Percentiles rank a stretch among this genome's conserved stretches.
phyloP scores from a whole-genome alignment of 129 eudicot genomes.

The Erigeron canadensis region DNA sequence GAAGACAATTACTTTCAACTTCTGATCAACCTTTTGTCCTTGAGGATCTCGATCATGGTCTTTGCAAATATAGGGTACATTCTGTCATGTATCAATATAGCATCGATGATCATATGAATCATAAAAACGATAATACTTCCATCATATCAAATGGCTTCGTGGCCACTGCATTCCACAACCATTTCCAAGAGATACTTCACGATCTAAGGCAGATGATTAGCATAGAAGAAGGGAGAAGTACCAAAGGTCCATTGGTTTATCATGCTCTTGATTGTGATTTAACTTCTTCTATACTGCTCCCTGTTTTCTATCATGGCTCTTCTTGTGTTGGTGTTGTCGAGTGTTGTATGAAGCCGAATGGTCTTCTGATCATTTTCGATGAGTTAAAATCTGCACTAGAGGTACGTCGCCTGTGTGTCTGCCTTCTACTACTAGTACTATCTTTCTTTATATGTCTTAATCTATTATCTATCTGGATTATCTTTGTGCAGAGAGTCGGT shows the following conservation, averaged over 20 bases:
- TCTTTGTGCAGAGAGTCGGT: constrained; percentile 6
- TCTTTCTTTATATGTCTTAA: too few species aligned
- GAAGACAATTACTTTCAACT: constrained; percentile 19
- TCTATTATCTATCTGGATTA: too few species aligned
- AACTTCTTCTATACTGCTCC: not conserved
- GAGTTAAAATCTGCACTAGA: not conserved
- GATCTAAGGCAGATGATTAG: too few species aligned
- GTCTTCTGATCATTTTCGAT: not conserved
- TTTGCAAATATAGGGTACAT: not conserved
- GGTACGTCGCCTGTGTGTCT: not conserved
- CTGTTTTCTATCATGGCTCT: constrained; percentile 4
- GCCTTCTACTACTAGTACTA: too few species aligned
- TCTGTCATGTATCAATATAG: not conserved
- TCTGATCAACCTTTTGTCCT: constrained; percentile 23
- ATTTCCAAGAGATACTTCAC: not conserved
- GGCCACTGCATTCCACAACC: constrained; percentile 6
- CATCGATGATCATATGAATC: constrained; percentile 4
- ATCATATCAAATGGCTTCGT: constrained; percentile 1
- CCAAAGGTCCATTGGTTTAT: not conserved
- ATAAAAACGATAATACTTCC: not conserved
- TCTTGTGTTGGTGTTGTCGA: constrained; percentile 23
- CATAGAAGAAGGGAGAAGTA: not conserved
- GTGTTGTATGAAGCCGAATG: not conserved
- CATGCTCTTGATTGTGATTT: not conserved
- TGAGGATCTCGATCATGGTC: not conserved